These are phyloP conservation scores for Heimioporus retisporus DNA, from an alignment of 1,284 basidiomycete genomes.

Conservation along the genomic window DNA sequence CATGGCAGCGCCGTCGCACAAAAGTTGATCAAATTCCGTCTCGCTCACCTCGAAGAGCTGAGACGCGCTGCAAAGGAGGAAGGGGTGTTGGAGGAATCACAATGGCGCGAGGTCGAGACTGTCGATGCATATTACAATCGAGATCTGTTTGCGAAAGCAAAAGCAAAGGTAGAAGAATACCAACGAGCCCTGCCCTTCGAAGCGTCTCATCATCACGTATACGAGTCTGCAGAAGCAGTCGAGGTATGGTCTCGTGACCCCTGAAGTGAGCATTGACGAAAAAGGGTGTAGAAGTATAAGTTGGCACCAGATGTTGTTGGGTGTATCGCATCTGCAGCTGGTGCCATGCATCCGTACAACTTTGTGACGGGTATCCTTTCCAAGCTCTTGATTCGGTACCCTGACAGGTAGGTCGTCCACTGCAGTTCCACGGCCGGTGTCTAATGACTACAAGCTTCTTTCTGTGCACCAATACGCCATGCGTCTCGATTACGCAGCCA, in stretches of 20 bases:
- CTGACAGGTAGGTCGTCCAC: conserved; percentile 44
- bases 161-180: conserved; percentile 47
- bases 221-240: conserved; percentile 46
- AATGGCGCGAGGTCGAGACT: conserved; percentile 54
- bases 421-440: neutral
- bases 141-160: conserved; percentile 46
- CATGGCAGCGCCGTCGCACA: conserved; percentile 34
- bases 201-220: conserved; percentile 41
- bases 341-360: conserved; percentile 58
- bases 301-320: conserved; percentile 49
- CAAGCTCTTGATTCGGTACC: conserved; percentile 48
- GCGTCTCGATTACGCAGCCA: conserved; percentile 46
- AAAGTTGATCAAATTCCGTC: conserved; percentile 39
- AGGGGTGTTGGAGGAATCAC: conserved; percentile 43
- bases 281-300: conserved; percentile 44
- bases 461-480: conserved; percentile 54
- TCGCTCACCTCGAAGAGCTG: conserved; percentile 42
- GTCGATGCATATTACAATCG: conserved; percentile 51
- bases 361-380: conserved; percentile 56
- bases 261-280: conserved; percentile 1
- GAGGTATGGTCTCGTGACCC: conserved; percentile 38
- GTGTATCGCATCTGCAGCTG: conserved; percentile 51
- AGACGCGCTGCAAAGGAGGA: conserved; percentile 41
- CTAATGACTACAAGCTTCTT: conserved; percentile 44
- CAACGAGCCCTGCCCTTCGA: conserved; percentile 52